Conservation (phyloP, 2,329 filamentous ascomycete species). For the Ascochyta viciae-villosae region DNA sequence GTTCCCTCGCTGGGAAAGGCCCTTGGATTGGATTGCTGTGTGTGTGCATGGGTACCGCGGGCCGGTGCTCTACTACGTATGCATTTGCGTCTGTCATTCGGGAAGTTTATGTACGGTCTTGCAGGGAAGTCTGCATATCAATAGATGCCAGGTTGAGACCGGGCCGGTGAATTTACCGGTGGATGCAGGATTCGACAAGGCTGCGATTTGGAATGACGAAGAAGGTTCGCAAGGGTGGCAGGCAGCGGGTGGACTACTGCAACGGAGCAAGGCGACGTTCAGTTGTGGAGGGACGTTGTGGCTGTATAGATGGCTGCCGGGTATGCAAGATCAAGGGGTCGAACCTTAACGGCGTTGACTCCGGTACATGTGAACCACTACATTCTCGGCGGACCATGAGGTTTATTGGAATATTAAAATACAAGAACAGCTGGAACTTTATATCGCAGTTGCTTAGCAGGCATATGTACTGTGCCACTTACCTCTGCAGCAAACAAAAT, state of each 20-base stretch:
- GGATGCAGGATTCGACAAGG: neutral
- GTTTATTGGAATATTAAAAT: slow-evolving; percentile 4
- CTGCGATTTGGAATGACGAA: neutral
- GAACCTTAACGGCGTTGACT: neutral
- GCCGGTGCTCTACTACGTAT: neutral
- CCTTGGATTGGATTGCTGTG: neutral
- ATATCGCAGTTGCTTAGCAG: slow-evolving; percentile 14
- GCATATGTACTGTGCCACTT: slow-evolving; percentile 17
- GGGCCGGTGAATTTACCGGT: neutral
- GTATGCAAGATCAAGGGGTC: slow-evolving; percentile 1
- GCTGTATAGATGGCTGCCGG: neutral
- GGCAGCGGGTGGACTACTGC: slow-evolving; percentile 1
- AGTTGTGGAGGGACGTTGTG: neutral
- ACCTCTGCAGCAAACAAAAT: slow-evolving; percentile 9
- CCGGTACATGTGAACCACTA: neutral
- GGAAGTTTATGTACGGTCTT: neutral
- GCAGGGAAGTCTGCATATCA: neutral
- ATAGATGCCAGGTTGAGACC: neutral
- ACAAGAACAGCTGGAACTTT: slow-evolving; percentile 5
- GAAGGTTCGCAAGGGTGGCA: neutral
- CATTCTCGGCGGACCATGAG: neutral
- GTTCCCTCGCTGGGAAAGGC: neutral
- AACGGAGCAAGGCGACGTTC: neutral
- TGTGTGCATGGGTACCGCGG: neutral
- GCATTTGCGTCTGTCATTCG: slow-evolving; percentile 3